Percentiles rank a stretch among this genome's conserved stretches.
These are phyloP conservation scores for Stylonectria norvegica DNA, from an alignment of 2,329 filamentous ascomycete species.

Conservation along the genomic window DNA sequence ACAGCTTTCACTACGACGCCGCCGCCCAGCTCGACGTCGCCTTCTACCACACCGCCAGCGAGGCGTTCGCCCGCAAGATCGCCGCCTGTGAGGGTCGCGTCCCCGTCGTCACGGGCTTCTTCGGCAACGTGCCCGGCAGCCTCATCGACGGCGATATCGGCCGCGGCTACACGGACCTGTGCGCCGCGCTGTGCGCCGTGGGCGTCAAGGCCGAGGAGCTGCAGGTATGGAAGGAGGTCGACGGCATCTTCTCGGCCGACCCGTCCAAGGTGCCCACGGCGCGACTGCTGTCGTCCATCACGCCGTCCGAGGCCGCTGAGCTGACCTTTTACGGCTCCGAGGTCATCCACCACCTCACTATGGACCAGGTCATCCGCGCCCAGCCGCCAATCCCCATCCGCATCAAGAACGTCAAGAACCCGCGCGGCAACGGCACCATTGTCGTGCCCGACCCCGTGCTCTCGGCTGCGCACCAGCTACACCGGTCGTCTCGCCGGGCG, in stretches of 20 bases:
- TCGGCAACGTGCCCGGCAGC: slow-evolving; percentile 87
- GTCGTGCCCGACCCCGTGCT: slow-evolving; percentile 71
- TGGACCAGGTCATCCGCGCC: slow-evolving; percentile 93
- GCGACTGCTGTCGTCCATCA: slow-evolving; percentile 82
- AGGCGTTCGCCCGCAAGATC: slow-evolving; percentile 61
- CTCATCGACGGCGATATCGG: slow-evolving; percentile 86
- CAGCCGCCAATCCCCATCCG: slow-evolving; percentile 74
- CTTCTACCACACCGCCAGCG: slow-evolving; percentile 67
- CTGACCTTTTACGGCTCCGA: slow-evolving; percentile 93
- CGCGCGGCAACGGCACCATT: slow-evolving; percentile 72
- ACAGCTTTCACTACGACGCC: slow-evolving; percentile 68
- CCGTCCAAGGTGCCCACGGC: slow-evolving; percentile 91
- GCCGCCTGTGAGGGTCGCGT: slow-evolving; percentile 63
- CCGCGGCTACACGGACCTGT: slow-evolving; percentile 94
- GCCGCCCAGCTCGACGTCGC: slow-evolving; percentile 57
- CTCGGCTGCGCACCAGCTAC: slow-evolving; percentile 56
- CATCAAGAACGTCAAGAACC: slow-evolving; percentile 91
- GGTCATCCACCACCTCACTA: slow-evolving; percentile 97
- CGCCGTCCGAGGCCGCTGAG: slow-evolving; percentile 91
- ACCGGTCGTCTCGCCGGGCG: slow-evolving; percentile 45
- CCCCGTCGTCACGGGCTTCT: slow-evolving; percentile 87
- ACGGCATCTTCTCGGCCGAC: slow-evolving; percentile 84
- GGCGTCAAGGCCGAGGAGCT: slow-evolving; percentile 83
- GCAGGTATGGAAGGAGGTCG: slow-evolving; percentile 98
- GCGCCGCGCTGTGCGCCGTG: slow-evolving; percentile 86